These are phyloP conservation scores for Saksenaea oblongispora DNA, from an alignment of 371 early-diverging fungal genomes.

Conservation along the genomic window DNA sequence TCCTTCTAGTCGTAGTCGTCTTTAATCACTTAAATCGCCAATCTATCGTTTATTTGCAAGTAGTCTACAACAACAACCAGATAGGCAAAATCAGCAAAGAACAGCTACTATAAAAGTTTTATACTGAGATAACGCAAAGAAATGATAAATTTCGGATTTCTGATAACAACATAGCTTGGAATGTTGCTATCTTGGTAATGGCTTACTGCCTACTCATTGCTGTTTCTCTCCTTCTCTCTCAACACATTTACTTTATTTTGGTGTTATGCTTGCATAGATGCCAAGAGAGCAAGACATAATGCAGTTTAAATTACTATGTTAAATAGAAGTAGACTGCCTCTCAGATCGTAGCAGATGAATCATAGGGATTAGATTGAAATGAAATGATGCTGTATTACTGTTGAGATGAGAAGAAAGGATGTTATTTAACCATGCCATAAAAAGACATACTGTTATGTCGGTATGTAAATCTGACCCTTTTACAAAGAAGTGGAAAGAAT, in stretches of 20 bases:
- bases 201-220: no score
- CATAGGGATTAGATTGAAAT: no score
- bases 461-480: not conserved
- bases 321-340: not conserved
- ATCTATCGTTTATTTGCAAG: not conserved
- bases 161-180: no score
- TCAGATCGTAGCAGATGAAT: no score
- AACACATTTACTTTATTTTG: no score
- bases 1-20: not conserved
- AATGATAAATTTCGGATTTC: no score
- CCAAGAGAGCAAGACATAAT: not conserved
- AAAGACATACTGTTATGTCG: not conserved
- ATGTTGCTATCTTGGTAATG: no score
- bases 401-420: not conserved
- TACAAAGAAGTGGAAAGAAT: not conserved
- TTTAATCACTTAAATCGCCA: not conserved
- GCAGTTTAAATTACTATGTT: not conserved
- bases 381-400: not conserved
- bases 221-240: no score
- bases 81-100: no score
- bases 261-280: not conserved
- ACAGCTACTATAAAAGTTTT: no score
- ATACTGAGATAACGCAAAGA: no score
- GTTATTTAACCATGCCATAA: not conserved
- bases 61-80: no score